A percentile compares a stretch with the other conserved stretches of the same genome.
Evolutionary conservation across 2,329 filamentous ascomycete species (phyloP).

Genomic region (Cladosporium austrohemisphaericum): DNA sequence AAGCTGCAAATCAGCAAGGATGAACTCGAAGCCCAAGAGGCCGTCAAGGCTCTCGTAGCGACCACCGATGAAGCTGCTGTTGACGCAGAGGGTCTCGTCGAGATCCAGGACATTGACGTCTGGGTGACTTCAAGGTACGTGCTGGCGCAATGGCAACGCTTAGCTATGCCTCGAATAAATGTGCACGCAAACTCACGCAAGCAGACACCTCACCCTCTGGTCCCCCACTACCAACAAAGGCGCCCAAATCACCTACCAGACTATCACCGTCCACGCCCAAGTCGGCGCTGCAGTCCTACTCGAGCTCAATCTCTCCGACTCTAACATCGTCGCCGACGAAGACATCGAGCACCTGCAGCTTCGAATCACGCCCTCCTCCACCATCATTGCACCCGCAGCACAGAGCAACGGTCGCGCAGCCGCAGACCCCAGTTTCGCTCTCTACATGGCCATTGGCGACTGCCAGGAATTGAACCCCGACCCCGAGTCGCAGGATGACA

Average conservation of each 20-base stretch:
- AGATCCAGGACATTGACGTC: conserved; percentile 36
- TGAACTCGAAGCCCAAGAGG: conserved; percentile 50
- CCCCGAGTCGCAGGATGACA: conserved; percentile 50
- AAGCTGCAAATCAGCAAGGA: conserved; percentile 56
- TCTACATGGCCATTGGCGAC: conserved; percentile 67
- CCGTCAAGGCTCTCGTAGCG: conserved; percentile 36
- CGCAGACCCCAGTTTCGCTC: conserved; percentile 39
- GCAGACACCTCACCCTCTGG: conserved; percentile 58
- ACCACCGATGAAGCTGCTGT: conserved; percentile 46
- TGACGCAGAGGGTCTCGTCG: conserved; percentile 20
- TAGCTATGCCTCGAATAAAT: no score
- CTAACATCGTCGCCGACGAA: conserved; percentile 58
- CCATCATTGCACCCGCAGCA: conserved; percentile 2
- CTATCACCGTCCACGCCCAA: conserved; percentile 71
- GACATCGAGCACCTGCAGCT: conserved; percentile 63
- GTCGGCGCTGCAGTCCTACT: conserved; percentile 63
- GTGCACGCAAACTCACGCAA: conserved; percentile 32
- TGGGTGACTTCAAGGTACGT: conserved; percentile 47
- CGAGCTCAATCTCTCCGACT: conserved; percentile 62
- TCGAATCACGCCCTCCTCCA: conserved; percentile 55
- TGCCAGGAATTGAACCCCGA: conserved; percentile 77
- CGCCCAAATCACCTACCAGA: conserved; percentile 67
- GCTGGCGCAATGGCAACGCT: not conserved
- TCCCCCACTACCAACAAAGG: conserved; percentile 56
- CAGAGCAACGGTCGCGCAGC: conserved; percentile 1